phyloP scores from a whole-genome alignment of 2,329 filamentous ascomycete genomes.

The Sporothrix mexicana region DNA sequence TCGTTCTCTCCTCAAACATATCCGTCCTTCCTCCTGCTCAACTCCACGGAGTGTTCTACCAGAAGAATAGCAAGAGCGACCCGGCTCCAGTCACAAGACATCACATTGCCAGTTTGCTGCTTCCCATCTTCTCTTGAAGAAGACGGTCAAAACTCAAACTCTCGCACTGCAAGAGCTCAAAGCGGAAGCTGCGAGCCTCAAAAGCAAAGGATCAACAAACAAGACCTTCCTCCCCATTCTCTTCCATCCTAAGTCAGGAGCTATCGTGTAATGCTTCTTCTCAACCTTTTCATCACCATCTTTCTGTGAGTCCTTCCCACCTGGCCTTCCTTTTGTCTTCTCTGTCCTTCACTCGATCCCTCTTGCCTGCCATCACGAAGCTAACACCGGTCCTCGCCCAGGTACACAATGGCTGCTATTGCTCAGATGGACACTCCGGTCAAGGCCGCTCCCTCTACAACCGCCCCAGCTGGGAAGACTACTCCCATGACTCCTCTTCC shows the following conservation, averaged over 20 bases:
- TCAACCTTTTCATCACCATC: neutral
- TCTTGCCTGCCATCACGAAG: neutral
- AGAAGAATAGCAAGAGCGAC: neutral
- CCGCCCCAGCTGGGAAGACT: no score
- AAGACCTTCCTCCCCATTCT: neutral
- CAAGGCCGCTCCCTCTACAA: no score
- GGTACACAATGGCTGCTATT: constrained; percentile 24
- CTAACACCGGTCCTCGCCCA: neutral
- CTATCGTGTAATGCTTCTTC: neutral
- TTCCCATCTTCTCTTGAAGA: neutral
- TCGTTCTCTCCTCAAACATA: neutral
- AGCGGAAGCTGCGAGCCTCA: neutral
- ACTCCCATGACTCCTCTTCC: no score
- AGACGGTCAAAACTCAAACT: neutral
- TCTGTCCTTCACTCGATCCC: neutral
- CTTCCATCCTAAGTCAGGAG: neutral
- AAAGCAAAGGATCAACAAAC: neutral
- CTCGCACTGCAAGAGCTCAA: neutral
- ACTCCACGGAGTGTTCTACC: neutral
- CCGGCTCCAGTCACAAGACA: neutral
- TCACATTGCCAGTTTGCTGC: neutral
- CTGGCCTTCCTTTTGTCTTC: neutral
- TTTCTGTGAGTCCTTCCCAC: neutral
- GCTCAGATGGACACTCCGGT: neutral
- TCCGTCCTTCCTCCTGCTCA: neutral